Conservation (phyloP, 2,329 filamentous ascomycete species). For the Diaporthe ampelina region DNA sequence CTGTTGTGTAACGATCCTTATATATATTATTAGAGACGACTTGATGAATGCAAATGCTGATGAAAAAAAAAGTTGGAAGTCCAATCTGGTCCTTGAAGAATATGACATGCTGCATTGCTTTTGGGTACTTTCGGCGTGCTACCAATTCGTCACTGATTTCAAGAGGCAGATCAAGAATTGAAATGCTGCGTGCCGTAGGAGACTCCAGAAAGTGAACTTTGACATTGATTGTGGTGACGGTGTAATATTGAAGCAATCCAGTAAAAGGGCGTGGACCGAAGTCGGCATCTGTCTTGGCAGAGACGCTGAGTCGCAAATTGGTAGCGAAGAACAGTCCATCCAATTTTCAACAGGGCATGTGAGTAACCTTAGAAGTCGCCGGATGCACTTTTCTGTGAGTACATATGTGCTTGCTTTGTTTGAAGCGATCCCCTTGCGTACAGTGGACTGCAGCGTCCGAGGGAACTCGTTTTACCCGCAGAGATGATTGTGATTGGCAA, state of each 20-base stretch:
- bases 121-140: background rate
- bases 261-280: background rate
- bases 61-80: background rate
- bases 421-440: background rate
- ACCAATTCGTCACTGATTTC: background rate
- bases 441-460: background rate
- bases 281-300: too few relatives aligned
- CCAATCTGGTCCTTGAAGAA: too few relatives aligned
- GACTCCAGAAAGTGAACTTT: background rate
- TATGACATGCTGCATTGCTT: background rate
- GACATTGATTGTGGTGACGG: background rate
- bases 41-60: conserved; percentile 34
- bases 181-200: background rate
- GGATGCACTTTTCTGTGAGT: conserved; percentile 28
- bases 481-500: background rate
- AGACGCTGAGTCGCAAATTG: too few relatives aligned
- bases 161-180: background rate
- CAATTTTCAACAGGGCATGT: too few relatives aligned
- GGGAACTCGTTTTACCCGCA: too few relatives aligned
- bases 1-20: conserved; percentile 29
- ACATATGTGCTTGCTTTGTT: background rate
- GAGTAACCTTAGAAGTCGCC: too few relatives aligned
- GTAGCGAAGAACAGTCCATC: too few relatives aligned
- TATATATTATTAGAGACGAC: conserved; percentile 34
- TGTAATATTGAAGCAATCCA: background rate